Evolutionary conservation across 306 rosid species (phyloP), one percentile per base, ranked within the genome.

Genomic region (Malus sieversii): DNA sequence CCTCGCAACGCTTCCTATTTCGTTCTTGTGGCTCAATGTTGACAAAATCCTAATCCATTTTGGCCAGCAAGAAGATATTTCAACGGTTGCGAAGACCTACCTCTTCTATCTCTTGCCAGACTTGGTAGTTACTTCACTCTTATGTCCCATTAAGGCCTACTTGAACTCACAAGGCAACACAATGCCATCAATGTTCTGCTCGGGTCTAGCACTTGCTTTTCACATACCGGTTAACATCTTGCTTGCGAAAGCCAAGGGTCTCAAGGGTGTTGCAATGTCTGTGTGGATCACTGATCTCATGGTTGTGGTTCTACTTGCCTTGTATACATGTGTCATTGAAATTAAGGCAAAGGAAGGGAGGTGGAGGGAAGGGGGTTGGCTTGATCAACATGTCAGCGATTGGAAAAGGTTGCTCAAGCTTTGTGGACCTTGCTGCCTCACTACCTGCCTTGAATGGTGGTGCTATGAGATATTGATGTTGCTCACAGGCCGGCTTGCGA

Each of bases 391-490:
- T 57, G 62, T 81, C 29, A 33, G 64, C 8, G 95, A 90, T 76
- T 95, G 97, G 97, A 74, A 79, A 16, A 87, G 82, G 60, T 53
- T 92, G 72, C 69, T 88, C 73, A 95, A 88, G 85, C 93, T 95
- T 16, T 69, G 87, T 42, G 97, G 96, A 38, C 83, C 97, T 42
- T 92, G 96, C 68, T 95, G 97, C 82, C 91, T 95, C 75, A 88
- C 85, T 35, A 86, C 90, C 48, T 95, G 98, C 84, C 85, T 95
- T 11, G 98, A 95, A 73, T 95, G 98, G 97, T 95, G 98, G 97
- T 92, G 98, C 68, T 92, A 86, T 75, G 98, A 95, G 90, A 89
- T 92, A 70, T 72, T 95, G 16, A 86, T 95, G 46, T 69, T 95
- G 73, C 93, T 95, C 20, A 84, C 98, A 0, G 98, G 98, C 13